Base-by-base conservation (phyloP, 352 stramenopile genomes). In the Phytophthora palmivora region DNA sequence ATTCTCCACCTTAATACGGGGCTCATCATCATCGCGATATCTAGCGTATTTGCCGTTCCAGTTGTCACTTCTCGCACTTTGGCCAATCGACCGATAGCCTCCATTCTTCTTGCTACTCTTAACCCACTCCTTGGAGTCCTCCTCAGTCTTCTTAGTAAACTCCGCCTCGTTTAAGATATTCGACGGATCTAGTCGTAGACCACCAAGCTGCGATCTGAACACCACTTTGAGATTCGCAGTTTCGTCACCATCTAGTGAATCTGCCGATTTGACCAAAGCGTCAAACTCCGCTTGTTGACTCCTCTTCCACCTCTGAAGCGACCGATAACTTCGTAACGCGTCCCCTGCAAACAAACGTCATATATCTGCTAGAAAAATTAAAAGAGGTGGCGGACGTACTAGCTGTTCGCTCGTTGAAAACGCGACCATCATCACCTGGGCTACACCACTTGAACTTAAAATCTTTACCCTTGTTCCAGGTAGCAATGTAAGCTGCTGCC, bases 371-470 rank as follows among this genome's bases (percentile, higher is more conserved):
- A 12, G 30, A 33, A 46, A 46, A 18, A 28, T 6, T 28, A 4
- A 3, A 11, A 12, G 1, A 33, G 2, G 38, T 6, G 15, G 30
- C 15, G 19, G 11, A 80, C 84, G 54, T 79, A 93, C 84, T 91
- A 9, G 85, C 85, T 74, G 67, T 69, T 18, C 83, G 81, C 32
- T 91, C 82, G 9, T 74, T 91, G 24, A 94, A 80, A n/a, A 81
- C 34, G 3, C 61, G 51, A 30, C 80, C 78, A 50, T 89, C 70
- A 19, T 74, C 28, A 33, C 73, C 72, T 38, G 82, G 67, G 30
- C 62, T 75, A 38, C 85, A 94, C 85, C 85, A 94, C 26, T 84
- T 84, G 41, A 92, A 92, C 50, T 78, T 87, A 46, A 91, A 94
- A n/a, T 88, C 76, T 34, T 85, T 81, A 44, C 85, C 79, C 32